phyloP scores from a whole-genome alignment of 441 rosid genomes.

The Gossypium davidsonii region DNA sequence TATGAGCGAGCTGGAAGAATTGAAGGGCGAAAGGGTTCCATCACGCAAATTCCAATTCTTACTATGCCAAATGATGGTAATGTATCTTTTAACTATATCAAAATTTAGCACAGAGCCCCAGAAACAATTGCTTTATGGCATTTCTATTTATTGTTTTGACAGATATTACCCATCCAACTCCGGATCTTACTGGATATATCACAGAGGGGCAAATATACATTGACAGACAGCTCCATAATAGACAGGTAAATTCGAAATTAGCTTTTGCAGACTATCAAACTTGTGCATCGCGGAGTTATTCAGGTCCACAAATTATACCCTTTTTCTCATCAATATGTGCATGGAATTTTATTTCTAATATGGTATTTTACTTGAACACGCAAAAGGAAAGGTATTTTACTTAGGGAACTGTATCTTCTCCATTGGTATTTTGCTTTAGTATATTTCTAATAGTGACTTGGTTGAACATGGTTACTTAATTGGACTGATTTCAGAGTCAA shows the following conservation, averaged over 20 bases:
- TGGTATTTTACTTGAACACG: background rate
- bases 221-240: slow-evolving; percentile 85
- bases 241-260: background rate
- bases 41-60: slow-evolving; percentile 97
- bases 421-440: background rate
- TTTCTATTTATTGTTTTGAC: slow-evolving; percentile 20
- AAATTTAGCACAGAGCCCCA: background rate
- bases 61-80: slow-evolving; percentile 99
- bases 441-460: slow-evolving; percentile 3
- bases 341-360: background rate
- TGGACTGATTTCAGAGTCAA: background rate
- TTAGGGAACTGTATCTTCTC: background rate
- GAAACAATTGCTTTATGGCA: background rate
- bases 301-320: background rate
- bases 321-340: background rate
- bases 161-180: slow-evolving; percentile 98
- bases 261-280: background rate
- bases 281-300: background rate
- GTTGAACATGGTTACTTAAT: background rate
- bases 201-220: slow-evolving; percentile 98
- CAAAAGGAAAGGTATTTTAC: background rate
- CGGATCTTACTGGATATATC: slow-evolving; percentile 98
- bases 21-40: slow-evolving; percentile 96
- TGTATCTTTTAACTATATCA: slow-evolving; percentile 8
- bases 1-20: slow-evolving; percentile 98